phyloP scores from a whole-genome alignment of 208 protist genomes.

The Leishmania mexicana region DNA sequence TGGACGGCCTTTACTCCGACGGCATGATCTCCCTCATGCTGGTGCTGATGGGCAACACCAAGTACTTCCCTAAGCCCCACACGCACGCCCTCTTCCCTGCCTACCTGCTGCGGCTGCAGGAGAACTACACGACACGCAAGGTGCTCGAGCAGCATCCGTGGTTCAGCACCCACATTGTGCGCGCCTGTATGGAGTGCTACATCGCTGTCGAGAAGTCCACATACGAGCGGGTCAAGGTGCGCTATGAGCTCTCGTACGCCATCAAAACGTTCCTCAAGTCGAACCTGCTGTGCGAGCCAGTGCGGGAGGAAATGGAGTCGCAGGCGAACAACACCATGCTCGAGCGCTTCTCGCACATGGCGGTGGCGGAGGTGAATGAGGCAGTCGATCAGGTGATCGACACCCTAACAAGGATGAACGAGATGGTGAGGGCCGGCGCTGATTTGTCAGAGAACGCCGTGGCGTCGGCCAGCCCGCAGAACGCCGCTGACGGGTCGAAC shows the following conservation, averaged over 20 bases:
- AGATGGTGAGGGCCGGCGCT: conserved; percentile 62
- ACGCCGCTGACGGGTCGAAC: neutral
- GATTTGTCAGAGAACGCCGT: conserved; percentile 64
- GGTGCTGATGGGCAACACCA: conserved; percentile 90
- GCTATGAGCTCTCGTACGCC: conserved; percentile 83
- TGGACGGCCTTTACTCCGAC: conserved; percentile 60
- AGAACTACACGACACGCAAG: conserved; percentile 47
- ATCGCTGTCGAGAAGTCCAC: conserved; percentile 89
- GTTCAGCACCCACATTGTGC: conserved; percentile 81
- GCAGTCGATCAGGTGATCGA: conserved; percentile 86
- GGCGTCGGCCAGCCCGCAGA: conserved; percentile 13
- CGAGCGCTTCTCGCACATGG: conserved; percentile 92
- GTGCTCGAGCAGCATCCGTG: conserved; percentile 78
- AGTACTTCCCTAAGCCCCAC: conserved; percentile 91
- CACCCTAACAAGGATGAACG: conserved; percentile 82
- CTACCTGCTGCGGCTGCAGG: conserved; percentile 65
- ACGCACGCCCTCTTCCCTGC: conserved; percentile 85
- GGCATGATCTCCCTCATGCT: conserved; percentile 85
- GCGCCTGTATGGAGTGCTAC: conserved; percentile 87
- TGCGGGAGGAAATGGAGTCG: conserved; percentile 75
- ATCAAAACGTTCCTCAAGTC: conserved; percentile 73
- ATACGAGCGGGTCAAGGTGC: conserved; percentile 84
- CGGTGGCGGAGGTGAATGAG: conserved; percentile 85
- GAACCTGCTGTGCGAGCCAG: conserved; percentile 69
- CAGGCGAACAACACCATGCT: conserved; percentile 65